Conservation (phyloP, 2,329 filamentous ascomycete genomes). For the Alternaria novae-zelandiae region DNA sequence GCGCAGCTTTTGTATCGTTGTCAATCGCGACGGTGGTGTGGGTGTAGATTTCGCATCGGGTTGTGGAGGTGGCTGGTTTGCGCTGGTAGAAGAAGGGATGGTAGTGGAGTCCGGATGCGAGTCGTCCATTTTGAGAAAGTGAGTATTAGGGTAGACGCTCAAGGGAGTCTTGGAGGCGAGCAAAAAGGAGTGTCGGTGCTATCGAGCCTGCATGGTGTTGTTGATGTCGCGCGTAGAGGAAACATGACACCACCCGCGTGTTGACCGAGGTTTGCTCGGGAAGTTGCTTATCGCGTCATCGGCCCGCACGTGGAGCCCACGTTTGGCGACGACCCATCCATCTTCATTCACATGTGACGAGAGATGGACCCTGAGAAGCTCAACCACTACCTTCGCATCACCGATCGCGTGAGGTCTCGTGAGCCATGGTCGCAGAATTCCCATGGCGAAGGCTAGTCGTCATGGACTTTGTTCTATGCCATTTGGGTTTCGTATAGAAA, state of each 20-base stretch:
- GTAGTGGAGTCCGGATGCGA: slow-evolving; percentile 28
- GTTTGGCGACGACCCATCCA: neutral
- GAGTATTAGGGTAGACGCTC: neutral
- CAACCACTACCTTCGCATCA: neutral
- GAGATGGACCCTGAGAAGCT: slow-evolving; percentile 1
- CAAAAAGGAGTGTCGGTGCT: neutral
- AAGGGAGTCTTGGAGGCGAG: neutral
- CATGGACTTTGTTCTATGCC: neutral
- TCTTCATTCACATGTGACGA: slow-evolving; percentile 15
- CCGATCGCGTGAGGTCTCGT: neutral
- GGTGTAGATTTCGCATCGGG: slow-evolving; percentile 15
- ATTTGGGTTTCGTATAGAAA: neutral
- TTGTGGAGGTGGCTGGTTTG: slow-evolving; percentile 10
- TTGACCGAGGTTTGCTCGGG: slow-evolving; percentile 16
- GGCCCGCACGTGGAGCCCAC: slow-evolving; percentile 6
- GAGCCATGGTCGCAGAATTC: neutral
- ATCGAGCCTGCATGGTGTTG: slow-evolving; percentile 6
- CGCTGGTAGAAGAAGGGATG: slow-evolving; percentile 23
- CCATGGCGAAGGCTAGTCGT: neutral
- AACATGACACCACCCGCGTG: neutral
- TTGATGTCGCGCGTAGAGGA: neutral
- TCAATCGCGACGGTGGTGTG: slow-evolving; percentile 6
- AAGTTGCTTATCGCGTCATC: slow-evolving; percentile 8
- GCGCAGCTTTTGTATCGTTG: slow-evolving; percentile 20
- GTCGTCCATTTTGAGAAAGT: slow-evolving; percentile 20